Base-by-base conservation (phyloP, 2,329 filamentous ascomycete species). In the Emericellopsis cladophorae region DNA sequence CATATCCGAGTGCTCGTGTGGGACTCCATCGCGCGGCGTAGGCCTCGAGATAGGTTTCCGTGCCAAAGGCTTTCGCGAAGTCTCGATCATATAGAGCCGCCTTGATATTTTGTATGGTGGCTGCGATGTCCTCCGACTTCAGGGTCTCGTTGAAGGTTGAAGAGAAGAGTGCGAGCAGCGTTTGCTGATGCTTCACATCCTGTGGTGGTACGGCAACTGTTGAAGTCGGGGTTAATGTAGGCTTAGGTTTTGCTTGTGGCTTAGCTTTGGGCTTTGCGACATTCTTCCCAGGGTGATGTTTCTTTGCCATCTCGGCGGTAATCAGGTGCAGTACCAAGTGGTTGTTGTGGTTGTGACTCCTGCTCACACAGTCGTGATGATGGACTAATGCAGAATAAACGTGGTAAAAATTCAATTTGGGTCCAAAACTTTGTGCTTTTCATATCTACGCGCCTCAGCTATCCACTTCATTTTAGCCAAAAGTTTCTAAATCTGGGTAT, bases 21-120 rank as follows among this genome's bases (percentile, higher is more conserved):
- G 90, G 85, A 59, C 88, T 95, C 89, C 90, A 98, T 51, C 92
- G 68, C 41, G 86, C 76, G 8, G 87, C 86, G 65, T 98, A 98
- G 9, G 83, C 84, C 45, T 83, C 76, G 15, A 95, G 70, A 50
- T 81, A 74, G 36, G 82, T 76, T 42, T 76, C 70, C 36, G 69
- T 70, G 1, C 78, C 79, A 62, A 96, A 98, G 0, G 90, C 90
- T 14, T 68, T 64, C 11, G 70, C 70, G 60, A 96, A 96, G 57
- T 96, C 85, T 26, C 92, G 77, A 44, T 84, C 79, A 57, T 82
- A 96, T 8, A 98, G 70, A 47, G 90, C 85, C 7, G 79, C 71
- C 60, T 96, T 98, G 46, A 96, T 76, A 40, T 81, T 76, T 54
- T 95, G 90, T 16, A 96, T 70, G 4, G 79, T 59, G 1, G 67